Base-by-base conservation (phyloP, 345 rosid species). In the Hirschfeldia incana region DNA sequence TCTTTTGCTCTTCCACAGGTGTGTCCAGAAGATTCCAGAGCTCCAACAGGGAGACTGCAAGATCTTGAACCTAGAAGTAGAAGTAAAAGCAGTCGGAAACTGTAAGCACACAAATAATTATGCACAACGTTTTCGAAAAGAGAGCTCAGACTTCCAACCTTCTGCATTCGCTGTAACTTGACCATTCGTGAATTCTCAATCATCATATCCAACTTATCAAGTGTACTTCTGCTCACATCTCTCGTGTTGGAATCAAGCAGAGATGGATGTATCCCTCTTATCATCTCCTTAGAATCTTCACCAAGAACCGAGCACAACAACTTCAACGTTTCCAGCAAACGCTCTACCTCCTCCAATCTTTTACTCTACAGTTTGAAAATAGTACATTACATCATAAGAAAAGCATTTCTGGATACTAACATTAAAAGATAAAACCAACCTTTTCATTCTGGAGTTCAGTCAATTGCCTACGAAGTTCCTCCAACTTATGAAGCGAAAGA, bases 1-100 rank as follows among this genome's bases (percentile, higher is more conserved):
- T 21, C 37, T 67, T 74, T 74, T 87, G 94, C 86, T 90, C 97
- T 80, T 87, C 92, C 0, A 28, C 10, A 58, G 94, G 89, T 4
- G 86, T 90, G 73, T 87, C 91, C 83, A 92, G 83, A 68, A 92
- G 83, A 80, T 85, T 74, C 97, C 97, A 90, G 1, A 92, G 88
- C 83, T 90, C 92, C 86, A 89, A 57, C 70, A 90, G 67, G 4
- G 85, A 67, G 57, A 87, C 76, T 61, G 91, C 92, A 71, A 90
- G 89, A 72, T 83, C 84, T 90, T 84, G 88, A 84, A 88, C 83
- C 91, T 88, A 80, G 8, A 73, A 70, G 30, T 64, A 44, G 30
- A 69, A 36, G 49, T 26, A 30, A 4, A n/a, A 8, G 10, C 60
- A 29, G 75, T 79, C 76, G 77, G 70, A 72, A 76, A 53, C 60